phyloP scores from a whole-genome alignment of 2,329 filamentous ascomycete genomes.

The Paraphaeosphaeria sporulosa region DNA sequence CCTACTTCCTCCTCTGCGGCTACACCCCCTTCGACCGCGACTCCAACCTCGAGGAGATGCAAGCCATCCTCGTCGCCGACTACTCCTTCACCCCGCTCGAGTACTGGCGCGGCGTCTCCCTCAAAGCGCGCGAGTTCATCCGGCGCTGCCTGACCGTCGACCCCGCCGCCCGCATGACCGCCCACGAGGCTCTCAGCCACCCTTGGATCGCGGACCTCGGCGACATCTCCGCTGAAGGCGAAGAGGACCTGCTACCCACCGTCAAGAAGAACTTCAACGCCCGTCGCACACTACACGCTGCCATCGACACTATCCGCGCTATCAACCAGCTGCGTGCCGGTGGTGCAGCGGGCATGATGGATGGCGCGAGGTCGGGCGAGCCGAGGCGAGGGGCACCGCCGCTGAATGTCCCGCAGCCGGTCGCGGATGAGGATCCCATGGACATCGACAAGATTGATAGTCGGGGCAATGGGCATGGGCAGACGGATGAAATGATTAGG shows the following conservation, averaged over 20 bases:
- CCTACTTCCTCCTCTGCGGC: constrained; percentile 96
- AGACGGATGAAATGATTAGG: constrained; percentile 68
- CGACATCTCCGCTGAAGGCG: constrained; percentile 51
- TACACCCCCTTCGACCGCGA: constrained; percentile 99
- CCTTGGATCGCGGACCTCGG: constrained; percentile 69
- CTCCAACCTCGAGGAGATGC: constrained; percentile 98
- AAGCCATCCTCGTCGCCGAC: constrained; percentile 95
- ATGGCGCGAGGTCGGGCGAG: constrained; percentile 65
- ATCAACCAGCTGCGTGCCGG: constrained; percentile 73
- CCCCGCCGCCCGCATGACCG: constrained; percentile 84
- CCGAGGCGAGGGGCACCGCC: constrained; percentile 52
- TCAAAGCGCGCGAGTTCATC: constrained; percentile 88
- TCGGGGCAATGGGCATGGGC: constrained; percentile 65
- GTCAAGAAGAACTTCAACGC: constrained; percentile 78
- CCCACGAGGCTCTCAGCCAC: constrained; percentile 76
- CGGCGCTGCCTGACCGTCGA: constrained; percentile 90
- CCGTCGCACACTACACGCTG: constrained; percentile 69
- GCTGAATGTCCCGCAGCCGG: constrained; percentile 44
- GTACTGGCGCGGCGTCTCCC: constrained; percentile 95
- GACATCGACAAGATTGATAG: constrained; percentile 68
- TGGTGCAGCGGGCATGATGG: constrained; percentile 66
- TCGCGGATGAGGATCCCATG: constrained; percentile 51
- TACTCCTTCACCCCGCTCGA: constrained; percentile 94
- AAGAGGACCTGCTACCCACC: constrained; percentile 66
- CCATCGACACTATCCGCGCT: constrained; percentile 72